A percentile compares a stretch with the other conserved stretches of the same genome.
phyloP scores from a whole-genome alignment of 768 basidiomycete species.

The Amanita subjunquillea region DNA sequence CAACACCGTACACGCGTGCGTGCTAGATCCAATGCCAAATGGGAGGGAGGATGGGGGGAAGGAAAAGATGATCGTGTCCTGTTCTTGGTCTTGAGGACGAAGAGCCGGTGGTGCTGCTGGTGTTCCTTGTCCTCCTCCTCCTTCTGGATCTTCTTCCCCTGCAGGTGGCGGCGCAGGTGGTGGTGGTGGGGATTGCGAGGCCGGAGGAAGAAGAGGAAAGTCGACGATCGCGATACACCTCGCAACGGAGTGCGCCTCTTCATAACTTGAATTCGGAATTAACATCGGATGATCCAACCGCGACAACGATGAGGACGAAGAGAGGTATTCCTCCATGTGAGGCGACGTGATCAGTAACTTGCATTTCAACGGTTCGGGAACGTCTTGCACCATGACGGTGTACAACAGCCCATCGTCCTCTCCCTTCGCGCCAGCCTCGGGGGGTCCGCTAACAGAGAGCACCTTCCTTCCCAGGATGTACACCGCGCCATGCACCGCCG shows the following conservation, averaged over 20 bases:
- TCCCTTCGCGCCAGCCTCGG: constrained; percentile 6
- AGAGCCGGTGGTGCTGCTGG: background rate
- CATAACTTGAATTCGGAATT: constrained; percentile 5
- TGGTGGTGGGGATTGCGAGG: background rate
- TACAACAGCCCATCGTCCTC: constrained; percentile 23
- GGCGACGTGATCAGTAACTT: constrained; percentile 44
- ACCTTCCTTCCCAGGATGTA: constrained; percentile 61
- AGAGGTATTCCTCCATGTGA: constrained; percentile 21
- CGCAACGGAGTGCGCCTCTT: constrained; percentile 20
- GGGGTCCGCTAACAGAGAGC: constrained; percentile 10
- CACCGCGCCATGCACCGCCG: constrained; percentile 71
- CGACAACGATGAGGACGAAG: background rate
- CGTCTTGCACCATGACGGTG: constrained; percentile 41
- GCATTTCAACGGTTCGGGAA: constrained; percentile 49
- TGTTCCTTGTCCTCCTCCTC: constrained; percentile 1
- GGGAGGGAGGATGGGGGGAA: constrained; percentile 61
- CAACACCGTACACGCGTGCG: constrained; percentile 48
- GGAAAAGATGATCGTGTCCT: constrained; percentile 62
- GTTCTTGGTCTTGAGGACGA: constrained; percentile 10
- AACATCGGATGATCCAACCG: constrained; percentile 8
- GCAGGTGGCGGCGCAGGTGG: no score
- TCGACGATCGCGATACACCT: constrained; percentile 44
- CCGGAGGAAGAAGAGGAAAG: constrained; percentile 16
- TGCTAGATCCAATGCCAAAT: constrained; percentile 28
- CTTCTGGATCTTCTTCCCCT: background rate